Evolutionary conservation across 805 yeast genomes (phyloP).

Genomic region (Barnettozyma salicaria): DNA sequence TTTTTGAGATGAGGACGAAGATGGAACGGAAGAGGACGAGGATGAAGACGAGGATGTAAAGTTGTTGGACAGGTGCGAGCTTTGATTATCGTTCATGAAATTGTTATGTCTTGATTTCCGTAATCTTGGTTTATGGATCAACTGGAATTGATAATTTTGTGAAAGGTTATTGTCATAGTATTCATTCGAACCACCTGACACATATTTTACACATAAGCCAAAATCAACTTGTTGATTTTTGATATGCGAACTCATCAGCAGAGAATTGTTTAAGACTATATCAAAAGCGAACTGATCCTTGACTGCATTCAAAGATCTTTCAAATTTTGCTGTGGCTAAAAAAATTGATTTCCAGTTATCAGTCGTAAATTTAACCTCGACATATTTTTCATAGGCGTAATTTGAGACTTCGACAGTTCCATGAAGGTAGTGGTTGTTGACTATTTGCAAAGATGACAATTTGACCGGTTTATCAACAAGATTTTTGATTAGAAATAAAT

Average conservation of each 20-base stretch:
- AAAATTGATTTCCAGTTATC: conserved; percentile 46
- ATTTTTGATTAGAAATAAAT: conserved; percentile 16
- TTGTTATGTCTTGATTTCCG: conserved; percentile 3
- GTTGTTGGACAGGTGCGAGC: conserved; percentile 6
- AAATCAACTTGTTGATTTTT: conserved; percentile 19
- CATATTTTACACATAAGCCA: conserved; percentile 36
- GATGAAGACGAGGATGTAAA: conserved; percentile 9
- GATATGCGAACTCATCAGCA: conserved; percentile 14
- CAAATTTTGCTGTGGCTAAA: conserved; percentile 30
- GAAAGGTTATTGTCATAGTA: conserved; percentile 38
- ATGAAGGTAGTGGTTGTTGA: conserved; percentile 36
- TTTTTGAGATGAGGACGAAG: background rate
- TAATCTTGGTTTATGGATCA: conserved; percentile 16
- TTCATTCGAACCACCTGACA: conserved; percentile 24
- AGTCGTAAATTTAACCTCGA: conserved; percentile 41
- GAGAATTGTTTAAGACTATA: conserved; percentile 34
- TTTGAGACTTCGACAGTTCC: conserved; percentile 38
- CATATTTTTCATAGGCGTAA: conserved; percentile 34
- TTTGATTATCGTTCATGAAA: conserved; percentile 2
- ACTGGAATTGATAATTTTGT: conserved; percentile 33
- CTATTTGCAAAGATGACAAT: conserved; percentile 33
- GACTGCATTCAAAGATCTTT: conserved; percentile 18
- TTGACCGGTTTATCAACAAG: conserved; percentile 27
- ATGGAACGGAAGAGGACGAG: conserved; percentile 14
- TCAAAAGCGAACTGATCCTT: conserved; percentile 45